Percentiles rank a stretch among this genome's conserved stretches.
These are phyloP conservation scores for Stagonosporopsis vannaccii DNA, from an alignment of 2,329 filamentous ascomycete species.

Conservation along the genomic window DNA sequence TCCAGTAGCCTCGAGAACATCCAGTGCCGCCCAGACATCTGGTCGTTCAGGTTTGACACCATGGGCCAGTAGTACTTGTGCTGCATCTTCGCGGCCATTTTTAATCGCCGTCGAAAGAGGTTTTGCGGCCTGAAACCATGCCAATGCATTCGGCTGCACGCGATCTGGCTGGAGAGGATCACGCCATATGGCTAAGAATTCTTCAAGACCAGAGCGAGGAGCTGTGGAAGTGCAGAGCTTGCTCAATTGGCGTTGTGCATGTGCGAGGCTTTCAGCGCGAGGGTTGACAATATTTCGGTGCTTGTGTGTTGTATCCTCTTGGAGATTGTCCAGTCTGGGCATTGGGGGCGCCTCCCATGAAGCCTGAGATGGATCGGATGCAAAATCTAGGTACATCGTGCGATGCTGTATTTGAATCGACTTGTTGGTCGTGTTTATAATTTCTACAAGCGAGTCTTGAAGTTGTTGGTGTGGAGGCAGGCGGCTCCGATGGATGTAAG, in stretches of 20 bases:
- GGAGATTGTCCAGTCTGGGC: too few species aligned
- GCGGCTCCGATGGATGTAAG: too few species aligned
- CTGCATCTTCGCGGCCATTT: background rate
- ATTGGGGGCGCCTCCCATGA: background rate
- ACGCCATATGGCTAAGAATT: background rate
- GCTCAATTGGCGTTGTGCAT: background rate
- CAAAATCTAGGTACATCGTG: background rate
- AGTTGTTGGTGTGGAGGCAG: too few species aligned
- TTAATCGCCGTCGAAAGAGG: background rate
- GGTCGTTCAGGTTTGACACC: background rate
- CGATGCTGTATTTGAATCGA: too few species aligned
- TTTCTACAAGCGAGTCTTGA: too few species aligned
- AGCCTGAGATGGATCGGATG: background rate
- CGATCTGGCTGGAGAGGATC: background rate
- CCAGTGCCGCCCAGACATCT: background rate
- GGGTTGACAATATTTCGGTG: too few species aligned
- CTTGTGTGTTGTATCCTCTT: too few species aligned
- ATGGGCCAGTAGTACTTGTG: background rate
- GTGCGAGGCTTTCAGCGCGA: background rate
- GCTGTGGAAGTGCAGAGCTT: background rate
- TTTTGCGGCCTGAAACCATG: background rate
- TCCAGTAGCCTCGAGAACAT: background rate
- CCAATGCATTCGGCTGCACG: background rate
- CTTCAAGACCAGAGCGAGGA: background rate
- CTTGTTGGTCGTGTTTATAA: too few species aligned